Conservation (phyloP, 768 basidiomycete genomes). For the Russula vinacea region DNA sequence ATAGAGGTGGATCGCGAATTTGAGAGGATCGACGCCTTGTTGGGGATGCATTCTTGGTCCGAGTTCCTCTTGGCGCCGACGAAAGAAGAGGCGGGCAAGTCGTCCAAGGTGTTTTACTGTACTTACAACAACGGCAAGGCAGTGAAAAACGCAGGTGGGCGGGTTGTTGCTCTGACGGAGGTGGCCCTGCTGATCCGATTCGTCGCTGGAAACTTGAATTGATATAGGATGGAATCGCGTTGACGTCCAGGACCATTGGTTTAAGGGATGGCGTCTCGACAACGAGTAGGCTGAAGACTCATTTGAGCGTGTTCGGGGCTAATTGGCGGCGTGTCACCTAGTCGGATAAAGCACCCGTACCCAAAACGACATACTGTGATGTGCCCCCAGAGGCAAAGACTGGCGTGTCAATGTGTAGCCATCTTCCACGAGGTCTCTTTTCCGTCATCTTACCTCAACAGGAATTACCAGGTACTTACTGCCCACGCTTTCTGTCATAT, state of each 20-base stretch:
- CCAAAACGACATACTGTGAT: conserved; percentile 41
- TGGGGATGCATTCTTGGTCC: conserved; percentile 46
- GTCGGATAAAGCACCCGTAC: conserved; percentile 41
- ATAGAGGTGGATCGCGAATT: conserved; percentile 42
- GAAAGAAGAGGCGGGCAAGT: conserved; percentile 34
- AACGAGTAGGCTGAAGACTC: conserved; percentile 32
- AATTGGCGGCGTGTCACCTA: conserved; percentile 19
- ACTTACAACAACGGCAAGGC: conserved; percentile 37
- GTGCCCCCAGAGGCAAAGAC: conserved; percentile 42
- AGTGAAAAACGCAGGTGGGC: conserved; percentile 46
- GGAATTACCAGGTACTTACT: conserved; percentile 37
- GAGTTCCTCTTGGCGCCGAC: conserved; percentile 39
- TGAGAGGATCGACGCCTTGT: conserved; percentile 36
- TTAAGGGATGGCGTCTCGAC: conserved; percentile 36
- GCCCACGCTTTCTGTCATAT: background rate
- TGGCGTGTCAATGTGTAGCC: conserved; percentile 41
- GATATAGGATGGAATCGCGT: conserved; percentile 49
- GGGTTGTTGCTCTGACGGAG: background rate
- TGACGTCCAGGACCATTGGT: conserved; percentile 44
- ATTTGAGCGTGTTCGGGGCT: background rate
- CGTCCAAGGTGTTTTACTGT: conserved; percentile 43
- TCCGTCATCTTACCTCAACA: conserved; percentile 33
- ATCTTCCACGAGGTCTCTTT: conserved; percentile 39
- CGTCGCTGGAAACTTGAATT: too few relatives aligned
- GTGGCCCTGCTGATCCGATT: background rate